These are phyloP conservation scores for Fusarium sp. DNA, from an alignment of 2,329 filamentous ascomycete genomes.

Conservation along the genomic window DNA sequence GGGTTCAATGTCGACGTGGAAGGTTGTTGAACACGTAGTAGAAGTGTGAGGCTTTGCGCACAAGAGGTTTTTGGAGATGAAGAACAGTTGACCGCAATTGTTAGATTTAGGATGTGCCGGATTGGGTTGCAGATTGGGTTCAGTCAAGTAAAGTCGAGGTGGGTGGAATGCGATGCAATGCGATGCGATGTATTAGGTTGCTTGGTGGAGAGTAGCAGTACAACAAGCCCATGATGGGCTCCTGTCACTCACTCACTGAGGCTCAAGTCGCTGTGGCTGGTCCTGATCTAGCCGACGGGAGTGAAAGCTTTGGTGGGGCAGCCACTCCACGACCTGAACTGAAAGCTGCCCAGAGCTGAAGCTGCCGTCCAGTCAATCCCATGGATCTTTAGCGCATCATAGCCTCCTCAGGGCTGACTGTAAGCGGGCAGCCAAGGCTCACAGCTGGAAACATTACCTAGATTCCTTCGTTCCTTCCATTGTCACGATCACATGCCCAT, in stretches of 20 bases:
- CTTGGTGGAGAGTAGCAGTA: conserved; percentile 5
- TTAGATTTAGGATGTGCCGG: background rate
- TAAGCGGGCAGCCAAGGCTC: conserved; percentile 23
- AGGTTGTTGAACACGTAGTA: background rate
- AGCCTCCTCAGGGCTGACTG: conserved; percentile 10
- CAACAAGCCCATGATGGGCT: background rate
- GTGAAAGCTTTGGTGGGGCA: conserved; percentile 20
- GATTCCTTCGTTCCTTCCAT: conserved; percentile 2
- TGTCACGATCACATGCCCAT: conserved; percentile 13
- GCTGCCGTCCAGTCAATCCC: background rate
- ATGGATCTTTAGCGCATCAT: conserved; percentile 6
- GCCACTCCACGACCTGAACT: conserved; percentile 1
- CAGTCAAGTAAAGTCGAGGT: background rate
- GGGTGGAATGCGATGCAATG: conserved; percentile 11
- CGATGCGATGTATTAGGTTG: conserved; percentile 9
- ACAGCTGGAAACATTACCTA: conserved; percentile 5
- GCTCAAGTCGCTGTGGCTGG: conserved; percentile 25
- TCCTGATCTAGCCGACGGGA: conserved; percentile 2
- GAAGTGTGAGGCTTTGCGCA: background rate
- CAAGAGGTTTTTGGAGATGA: background rate
- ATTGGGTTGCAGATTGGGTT: background rate
- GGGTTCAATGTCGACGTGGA: conserved; percentile 9
- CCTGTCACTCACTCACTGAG: conserved; percentile 17
- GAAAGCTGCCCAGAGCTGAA: background rate
- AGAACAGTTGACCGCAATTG: background rate